Evolutionary conservation across 306 rosid genomes (phyloP), one percentile per base, ranked within the genome.

Genomic region (Dalbergia cultrata): DNA sequence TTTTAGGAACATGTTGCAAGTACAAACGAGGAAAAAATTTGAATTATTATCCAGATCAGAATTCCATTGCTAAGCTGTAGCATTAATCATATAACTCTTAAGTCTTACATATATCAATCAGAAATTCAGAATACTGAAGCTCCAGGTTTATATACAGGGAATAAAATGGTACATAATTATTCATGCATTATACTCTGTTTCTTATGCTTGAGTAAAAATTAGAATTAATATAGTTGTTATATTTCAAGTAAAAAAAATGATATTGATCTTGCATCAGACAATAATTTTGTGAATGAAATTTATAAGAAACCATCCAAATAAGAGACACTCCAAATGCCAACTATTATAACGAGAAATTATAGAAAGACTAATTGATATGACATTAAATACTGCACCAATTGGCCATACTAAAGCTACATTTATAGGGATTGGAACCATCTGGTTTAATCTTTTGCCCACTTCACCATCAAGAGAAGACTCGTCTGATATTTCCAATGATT

Each of bases 1-100:
- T 90, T 91, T 86, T 95, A 70, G 99, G 99, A 87, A 95, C 81
- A 82, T 95, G 99, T 98, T 95, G 97, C 85, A 83, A 81, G 84
- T 63, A 70, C 11, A 85, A 45, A 85, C 22, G 16, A 45, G 6
- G 84, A 56, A 76, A 37, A 68, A 45, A 65, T 54, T 22, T 11
- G 39, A 53, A 53, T 65, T 58, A 49, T 33, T 59, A 60, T 39
- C 44, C 59, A 39, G 22, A 60, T 70, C 58, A 77, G 33, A 68
- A 61, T 47, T 60, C 21, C 53, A 63, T 35, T 72, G 33, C 14
- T 72, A 81, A 22, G 72, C 21, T 72, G 16, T 26, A 37, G 53
- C 50, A 57, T 58, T 50, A 47, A 64, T 45, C 33, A 59, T 60
- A 77, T 18, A 63, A 11, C 69, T 21, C 34, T 11, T 9, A 45